Conservation (phyloP, 257 asterid genomes). For the Fraxinus excelsior region DNA sequence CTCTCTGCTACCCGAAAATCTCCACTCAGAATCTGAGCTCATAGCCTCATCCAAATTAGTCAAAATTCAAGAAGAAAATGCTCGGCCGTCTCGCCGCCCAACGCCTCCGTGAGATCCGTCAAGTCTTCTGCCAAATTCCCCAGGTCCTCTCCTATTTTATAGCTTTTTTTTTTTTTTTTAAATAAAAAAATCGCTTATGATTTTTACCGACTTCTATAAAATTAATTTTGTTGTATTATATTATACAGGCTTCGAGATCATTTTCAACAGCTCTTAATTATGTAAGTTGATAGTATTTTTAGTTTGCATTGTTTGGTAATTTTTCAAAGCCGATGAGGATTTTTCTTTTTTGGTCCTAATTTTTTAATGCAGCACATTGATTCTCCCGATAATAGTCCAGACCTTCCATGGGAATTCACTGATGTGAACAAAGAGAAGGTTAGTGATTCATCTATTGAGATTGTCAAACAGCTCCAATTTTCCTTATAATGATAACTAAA, state of each 20-base stretch:
- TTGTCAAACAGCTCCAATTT: slow-evolving; percentile 7
- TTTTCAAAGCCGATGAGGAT: slow-evolving; percentile 1
- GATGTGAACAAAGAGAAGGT: slow-evolving; percentile 72
- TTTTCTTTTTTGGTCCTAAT: neutral
- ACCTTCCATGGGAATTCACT: slow-evolving; percentile 80
- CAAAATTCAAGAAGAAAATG: slow-evolving; percentile 52
- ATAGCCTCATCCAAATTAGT: slow-evolving; percentile 27
- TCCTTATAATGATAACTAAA: neutral
- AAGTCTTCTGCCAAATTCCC: slow-evolving; percentile 59
- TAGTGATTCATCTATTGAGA: slow-evolving; percentile 19
- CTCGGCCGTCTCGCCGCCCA: slow-evolving; percentile 69
- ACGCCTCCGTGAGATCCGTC: slow-evolving; percentile 78
- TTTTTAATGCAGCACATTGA: slow-evolving; percentile 68
- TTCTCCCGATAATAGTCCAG: slow-evolving; percentile 78
- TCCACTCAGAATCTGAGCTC: slow-evolving; percentile 16
- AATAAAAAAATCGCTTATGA: neutral
- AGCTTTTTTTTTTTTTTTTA: neutral
- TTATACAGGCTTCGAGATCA: slow-evolving; percentile 68
- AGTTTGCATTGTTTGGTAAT: neutral
- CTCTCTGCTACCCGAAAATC: slow-evolving; percentile 24
- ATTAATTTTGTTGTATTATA: slow-evolving; percentile 15
- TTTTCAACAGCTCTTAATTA: slow-evolving; percentile 87
- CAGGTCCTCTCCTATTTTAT: slow-evolving; percentile 49
- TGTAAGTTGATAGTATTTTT: slow-evolving; percentile 43
- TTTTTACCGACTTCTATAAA: neutral